Base-by-base conservation (phyloP, 345 rosid genomes). In the Dipteronia sinensis region DNA sequence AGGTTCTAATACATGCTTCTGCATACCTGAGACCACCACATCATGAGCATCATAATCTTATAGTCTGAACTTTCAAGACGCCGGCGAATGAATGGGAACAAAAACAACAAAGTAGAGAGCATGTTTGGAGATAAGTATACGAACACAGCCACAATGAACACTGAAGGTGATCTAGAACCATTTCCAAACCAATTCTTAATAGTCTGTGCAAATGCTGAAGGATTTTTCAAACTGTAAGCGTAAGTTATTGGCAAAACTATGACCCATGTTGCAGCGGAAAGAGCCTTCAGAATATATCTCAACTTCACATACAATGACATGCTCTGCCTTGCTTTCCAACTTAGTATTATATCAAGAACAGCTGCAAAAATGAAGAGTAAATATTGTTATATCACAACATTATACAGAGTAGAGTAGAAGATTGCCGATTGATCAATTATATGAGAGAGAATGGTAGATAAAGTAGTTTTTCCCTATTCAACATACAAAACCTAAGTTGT, bases 1-100 rank as follows among this genome's bases (percentile, higher is more conserved):
- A 58, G 17, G 22, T 67, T 65, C 46, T n/a, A 68, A 10, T 34
- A 53, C 4, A 63, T 58, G 71, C 74, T 72, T 83, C 77, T 76
- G 62, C 58, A 34, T 83, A 88, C 91, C 91, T 86, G 91, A 83
- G 91, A 88, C 91, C 91, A 88, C 91, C 91, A 88, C 91, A 88
- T 85, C 78, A 85, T 75, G 73, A 88, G 78, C 88, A 77, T 88
- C 76, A 79, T 70, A 76, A 88, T 80, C 82, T 75, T 86, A 70
- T 80, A 70, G 77, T 88, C 56, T 55, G 89, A 88, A 53, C 85
- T 82, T 78, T 86, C 89, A 76, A 88, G 87, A 77, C 76, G 68
- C 22, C 91, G 87, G 34, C 87, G 87, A 69, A 88, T 70, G 80
- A 83, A 83, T 59, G 91, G 91, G 78, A 88, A 85, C 78, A 85